A percentile compares a stretch with the other conserved stretches of the same genome.
Evolutionary conservation across 306 rosid genomes (phyloP).

Genomic region (Quercus ilex): DNA sequence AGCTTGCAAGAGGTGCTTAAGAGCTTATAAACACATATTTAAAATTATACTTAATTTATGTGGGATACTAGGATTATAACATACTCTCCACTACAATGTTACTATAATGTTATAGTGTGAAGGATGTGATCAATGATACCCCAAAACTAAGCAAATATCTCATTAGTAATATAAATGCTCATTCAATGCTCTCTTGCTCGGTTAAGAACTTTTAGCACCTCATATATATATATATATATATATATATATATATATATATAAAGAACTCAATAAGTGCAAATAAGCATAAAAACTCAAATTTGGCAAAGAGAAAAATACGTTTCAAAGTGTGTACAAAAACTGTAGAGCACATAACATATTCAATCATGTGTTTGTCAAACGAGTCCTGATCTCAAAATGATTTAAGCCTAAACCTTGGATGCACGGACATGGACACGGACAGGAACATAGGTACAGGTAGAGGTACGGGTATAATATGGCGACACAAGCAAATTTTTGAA

Average conservation of each 20-base stretch:
- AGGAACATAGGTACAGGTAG: accelerated
- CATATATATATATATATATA: too few relatives aligned
- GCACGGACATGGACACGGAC: accelerated
- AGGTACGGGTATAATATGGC: too few relatives aligned
- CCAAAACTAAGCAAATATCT: slow-evolving; percentile 45
- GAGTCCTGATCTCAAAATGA: background rate
- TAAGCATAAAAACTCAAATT: background rate
- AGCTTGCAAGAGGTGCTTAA: accelerated
- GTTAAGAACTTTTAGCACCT: too few relatives aligned
- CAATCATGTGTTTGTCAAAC: background rate
- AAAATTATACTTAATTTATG: too few relatives aligned
- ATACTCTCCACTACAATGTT: slow-evolving; percentile 49
- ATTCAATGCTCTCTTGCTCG: too few relatives aligned
- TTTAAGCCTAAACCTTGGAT: background rate
- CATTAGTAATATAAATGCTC: too few relatives aligned
- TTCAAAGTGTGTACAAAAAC: background rate
- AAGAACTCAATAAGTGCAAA: too few relatives aligned
- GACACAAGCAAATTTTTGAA: too few relatives aligned
- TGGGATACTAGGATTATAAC: too few relatives aligned
- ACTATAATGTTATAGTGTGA: slow-evolving; percentile 53
- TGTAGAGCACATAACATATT: background rate
- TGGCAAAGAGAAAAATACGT: background rate
- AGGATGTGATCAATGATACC: slow-evolving; percentile 51
- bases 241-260: too few relatives aligned
- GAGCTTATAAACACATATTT: too few relatives aligned